A percentile compares a stretch with the other conserved stretches of the same genome.
These are phyloP conservation scores for Chaetomiaceae sp. DNA, from an alignment of 2,329 filamentous ascomycete species.

Conservation along the genomic window DNA sequence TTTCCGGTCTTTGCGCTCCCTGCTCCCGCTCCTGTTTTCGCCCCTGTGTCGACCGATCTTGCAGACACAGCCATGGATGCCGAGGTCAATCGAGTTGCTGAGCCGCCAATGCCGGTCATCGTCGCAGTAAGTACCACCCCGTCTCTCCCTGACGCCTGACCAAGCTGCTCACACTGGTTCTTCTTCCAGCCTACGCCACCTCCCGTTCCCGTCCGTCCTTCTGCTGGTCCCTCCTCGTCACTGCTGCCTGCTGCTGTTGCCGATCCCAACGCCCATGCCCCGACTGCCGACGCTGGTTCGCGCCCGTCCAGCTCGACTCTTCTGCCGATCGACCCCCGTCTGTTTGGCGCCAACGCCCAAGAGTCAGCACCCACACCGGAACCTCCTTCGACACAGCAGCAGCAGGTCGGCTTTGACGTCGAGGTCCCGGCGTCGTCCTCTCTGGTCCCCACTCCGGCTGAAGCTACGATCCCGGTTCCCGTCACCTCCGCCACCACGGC, in stretches of 20 bases:
- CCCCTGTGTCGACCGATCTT: neutral
- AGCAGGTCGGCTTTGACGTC: neutral
- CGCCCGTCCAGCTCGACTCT: neutral
- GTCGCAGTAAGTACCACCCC: neutral
- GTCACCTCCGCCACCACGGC: neutral
- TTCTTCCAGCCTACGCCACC: conserved; percentile 30
- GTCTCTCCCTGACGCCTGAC: neutral
- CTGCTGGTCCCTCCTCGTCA: no score
- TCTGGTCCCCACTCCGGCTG: no score
- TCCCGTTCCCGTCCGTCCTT: neutral
- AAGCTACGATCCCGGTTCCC: neutral
- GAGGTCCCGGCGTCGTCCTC: no score
- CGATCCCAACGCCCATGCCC: neutral
- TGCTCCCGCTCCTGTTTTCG: neutral
- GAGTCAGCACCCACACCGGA: neutral
- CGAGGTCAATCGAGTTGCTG: neutral
- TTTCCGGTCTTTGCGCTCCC: neutral
- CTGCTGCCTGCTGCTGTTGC: neutral
- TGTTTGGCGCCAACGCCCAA: neutral
- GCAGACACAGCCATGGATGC: conserved; percentile 4
- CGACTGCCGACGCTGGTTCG: neutral
- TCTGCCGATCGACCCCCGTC: neutral
- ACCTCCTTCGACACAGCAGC: neutral
- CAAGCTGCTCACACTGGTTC: neutral
- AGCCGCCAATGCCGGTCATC: neutral